These are phyloP conservation scores for Fusarium xyrophilum DNA, from an alignment of 2,329 filamentous ascomycete genomes.

Conservation along the genomic window DNA sequence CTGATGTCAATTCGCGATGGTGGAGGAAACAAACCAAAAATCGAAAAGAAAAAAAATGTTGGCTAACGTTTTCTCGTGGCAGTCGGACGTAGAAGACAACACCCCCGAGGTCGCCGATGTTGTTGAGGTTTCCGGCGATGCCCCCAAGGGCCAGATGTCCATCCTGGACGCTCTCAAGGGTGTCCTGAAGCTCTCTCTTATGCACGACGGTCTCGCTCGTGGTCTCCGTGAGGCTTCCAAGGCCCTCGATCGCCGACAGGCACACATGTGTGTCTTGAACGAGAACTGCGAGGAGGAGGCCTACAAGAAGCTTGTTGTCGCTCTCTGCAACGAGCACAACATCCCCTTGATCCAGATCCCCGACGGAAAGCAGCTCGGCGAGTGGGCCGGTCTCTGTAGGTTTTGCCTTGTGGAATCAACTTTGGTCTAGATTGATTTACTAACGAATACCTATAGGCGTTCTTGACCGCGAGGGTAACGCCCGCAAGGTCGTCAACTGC, in stretches of 20 bases:
- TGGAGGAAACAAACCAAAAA: constrained; percentile 6
- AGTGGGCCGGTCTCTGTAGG: constrained; percentile 99
- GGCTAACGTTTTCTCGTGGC: constrained; percentile 37
- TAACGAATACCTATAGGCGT: constrained; percentile 70
- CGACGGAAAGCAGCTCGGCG: constrained; percentile 99
- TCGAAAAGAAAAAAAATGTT: neutral
- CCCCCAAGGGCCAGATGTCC: constrained; percentile 92
- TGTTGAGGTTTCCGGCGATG: constrained; percentile 95
- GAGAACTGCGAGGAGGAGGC: constrained; percentile 99
- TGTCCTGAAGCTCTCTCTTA: constrained; percentile 96
- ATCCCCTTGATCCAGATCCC: constrained; percentile 99
- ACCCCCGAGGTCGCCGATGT: constrained; percentile 84
- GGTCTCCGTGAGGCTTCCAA: constrained; percentile 98
- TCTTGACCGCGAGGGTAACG: constrained; percentile 98
- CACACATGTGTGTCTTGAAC: constrained; percentile 99
- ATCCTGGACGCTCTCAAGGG: constrained; percentile 99
- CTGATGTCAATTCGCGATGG: constrained; percentile 18
- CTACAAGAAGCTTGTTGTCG: constrained; percentile 99
- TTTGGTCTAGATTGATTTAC: constrained; percentile 21
- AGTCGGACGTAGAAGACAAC: constrained; percentile 99
- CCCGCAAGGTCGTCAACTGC: constrained; percentile 99
- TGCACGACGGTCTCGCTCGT: constrained; percentile 99
- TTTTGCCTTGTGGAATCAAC: constrained; percentile 44
- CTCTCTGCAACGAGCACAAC: constrained; percentile 99
- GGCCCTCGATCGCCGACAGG: constrained; percentile 97